Evolutionary conservation across 192 early-diverging fungal species (phyloP), one percentile per base, ranked within the genome.

Genomic region (Entomortierella beljakovae): DNA sequence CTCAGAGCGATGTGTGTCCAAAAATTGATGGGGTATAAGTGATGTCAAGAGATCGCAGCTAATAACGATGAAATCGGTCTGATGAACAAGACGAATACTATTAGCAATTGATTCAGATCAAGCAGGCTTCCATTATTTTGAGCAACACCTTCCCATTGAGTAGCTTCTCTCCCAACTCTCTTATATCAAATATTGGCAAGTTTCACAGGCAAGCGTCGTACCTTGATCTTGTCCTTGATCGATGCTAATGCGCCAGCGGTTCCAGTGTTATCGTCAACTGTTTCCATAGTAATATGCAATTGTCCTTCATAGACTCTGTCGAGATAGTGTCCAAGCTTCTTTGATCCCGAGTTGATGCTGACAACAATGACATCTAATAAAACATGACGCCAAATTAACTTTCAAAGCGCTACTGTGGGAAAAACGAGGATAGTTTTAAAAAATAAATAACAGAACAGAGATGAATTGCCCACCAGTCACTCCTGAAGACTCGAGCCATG

Each of bases 21-120:
- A 82, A 50, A 99, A 84, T 35, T 90, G 87, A 64, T 91, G 90
- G 33, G 97, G 91, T 9, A 92, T 87, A 16, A 96, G 84, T 33
- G 95, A 92, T n/a, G 94, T 92, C 40, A 97, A 85, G 34, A 96
- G 72, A 82, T 99, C 98, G 80, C 96, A 98, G 57, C 91, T 88
- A 49, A 99, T 82, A 11, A 99, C 92, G 46, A 99, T 91, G 51
- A 99, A 96, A 75, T 98, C 95, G 40, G 84, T 89, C 93, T 90
- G 63, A 6, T 43, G 35, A 20, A 10, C 43, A 16, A 46, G 33
- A 57, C 9, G 37, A 16, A 29, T 16, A 46, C 5, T 20, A 15
- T 46, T 46, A 46, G 43, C 15, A 11, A 32, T 54, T 28, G 26
- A n/a, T n/a, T n/a, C n/a, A n/a, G n/a, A n/a, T n/a, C n/a, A n/a